Evolutionary conservation across 495 filamentous ascomycete species (phyloP).

Genomic region (Letharia columbiana): DNA sequence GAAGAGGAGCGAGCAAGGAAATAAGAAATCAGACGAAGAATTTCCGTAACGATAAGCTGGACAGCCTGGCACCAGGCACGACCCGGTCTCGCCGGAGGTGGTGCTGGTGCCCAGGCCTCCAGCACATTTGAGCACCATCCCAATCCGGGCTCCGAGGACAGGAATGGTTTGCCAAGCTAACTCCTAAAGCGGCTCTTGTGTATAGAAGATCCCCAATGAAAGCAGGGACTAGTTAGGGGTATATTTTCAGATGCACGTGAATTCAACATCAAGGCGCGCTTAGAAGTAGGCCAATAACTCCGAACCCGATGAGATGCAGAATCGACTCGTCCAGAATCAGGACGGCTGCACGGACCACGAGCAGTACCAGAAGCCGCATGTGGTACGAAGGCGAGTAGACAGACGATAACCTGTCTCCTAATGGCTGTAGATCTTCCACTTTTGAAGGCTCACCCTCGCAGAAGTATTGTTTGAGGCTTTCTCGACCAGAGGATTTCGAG

Average conservation of each 20-base stretch:
- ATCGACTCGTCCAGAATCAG: not conserved
- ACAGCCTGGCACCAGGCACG: not conserved
- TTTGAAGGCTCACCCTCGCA: not conserved
- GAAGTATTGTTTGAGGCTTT: not conserved
- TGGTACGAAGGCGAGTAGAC: not conserved
- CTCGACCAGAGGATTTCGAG: not conserved
- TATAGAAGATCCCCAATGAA: not conserved
- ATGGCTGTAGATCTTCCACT: not conserved
- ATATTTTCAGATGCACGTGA: not conserved
- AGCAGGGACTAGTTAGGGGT: not conserved
- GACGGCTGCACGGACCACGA: not conserved
- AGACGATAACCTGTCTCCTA: not conserved
- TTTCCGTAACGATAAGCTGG: not conserved
- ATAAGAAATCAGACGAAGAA: not conserved
- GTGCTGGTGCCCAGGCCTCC: not conserved
- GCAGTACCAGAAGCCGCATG: not conserved
- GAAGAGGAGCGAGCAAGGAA: not conserved
- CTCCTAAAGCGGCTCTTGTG: not conserved
- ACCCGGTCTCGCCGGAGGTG: not conserved
- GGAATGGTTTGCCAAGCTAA: slow-evolving; percentile 1
- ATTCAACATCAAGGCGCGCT: not conserved
- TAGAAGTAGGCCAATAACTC: not conserved
- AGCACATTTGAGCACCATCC: not conserved
- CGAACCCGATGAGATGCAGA: not conserved
- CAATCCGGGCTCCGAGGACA: not conserved